Evolutionary conservation across 257 asterid genomes (phyloP), one percentile per base, ranked within the genome.

Genomic region (Petunia secreta): DNA sequence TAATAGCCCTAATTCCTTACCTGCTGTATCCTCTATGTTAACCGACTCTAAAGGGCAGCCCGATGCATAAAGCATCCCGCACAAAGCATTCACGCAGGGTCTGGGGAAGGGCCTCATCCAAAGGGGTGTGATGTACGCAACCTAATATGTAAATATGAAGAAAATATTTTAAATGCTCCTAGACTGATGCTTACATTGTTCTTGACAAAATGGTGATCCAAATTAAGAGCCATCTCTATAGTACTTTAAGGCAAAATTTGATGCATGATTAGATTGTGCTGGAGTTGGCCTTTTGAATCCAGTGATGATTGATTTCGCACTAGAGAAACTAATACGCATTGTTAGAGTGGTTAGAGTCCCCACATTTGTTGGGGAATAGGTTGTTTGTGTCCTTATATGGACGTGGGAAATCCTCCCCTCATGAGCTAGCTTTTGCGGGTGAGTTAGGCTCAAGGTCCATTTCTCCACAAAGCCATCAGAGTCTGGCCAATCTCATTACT

Each of bases 281-380:
- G 77, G 34, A 34, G 14, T 48, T 34, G 16, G 7, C 34, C 1
- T 50, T 69, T 34, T 34, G 34, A 50, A 34, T 71, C 77, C 50
- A 71, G 77, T 50, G 77, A 50, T 71, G 62, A 3, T 50, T 60
- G 77, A 59, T 48, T 71, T 34, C 43, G 11, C 60, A 16, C 77
- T 71, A 71, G 77, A 6, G 39, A 34, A 48, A 71, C 77, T 48
- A 10, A 71, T 48, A 5, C 2, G 25, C 25, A 25, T 25, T 25
- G 25, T 25, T 25, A 25, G 25, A 25, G 25, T 25, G 25, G 25
- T 25, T 25, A 25, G 25, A 25, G 25, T 25, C 25, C 25, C 25
- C 25, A 25, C 25, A 25, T 25, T 25, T 25, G 25, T 25, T 25
- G 25, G 25, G 25, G 25, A 25, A 25, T 25, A 25, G 25, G 25